Percentiles rank a stretch among this genome's conserved stretches.
Evolutionary conservation across 2,329 filamentous ascomycete genomes (phyloP).

Genomic region (Fusarium sp.): DNA sequence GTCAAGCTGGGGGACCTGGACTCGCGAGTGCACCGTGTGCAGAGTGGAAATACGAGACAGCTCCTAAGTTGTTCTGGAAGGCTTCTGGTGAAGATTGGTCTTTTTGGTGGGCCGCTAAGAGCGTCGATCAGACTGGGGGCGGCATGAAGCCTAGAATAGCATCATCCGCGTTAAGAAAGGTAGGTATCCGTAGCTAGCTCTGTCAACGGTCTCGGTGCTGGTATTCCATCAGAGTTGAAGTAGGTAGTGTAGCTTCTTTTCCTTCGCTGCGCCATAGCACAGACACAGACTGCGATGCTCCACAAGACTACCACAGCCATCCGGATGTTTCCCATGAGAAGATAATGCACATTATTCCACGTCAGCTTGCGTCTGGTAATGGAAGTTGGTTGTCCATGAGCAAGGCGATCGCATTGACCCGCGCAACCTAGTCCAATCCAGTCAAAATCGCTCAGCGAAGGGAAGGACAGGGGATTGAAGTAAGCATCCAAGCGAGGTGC

Average conservation of each 20-base stretch:
- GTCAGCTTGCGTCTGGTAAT: constrained; percentile 1
- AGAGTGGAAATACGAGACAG: constrained; percentile 19
- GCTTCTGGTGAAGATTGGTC: constrained; percentile 31
- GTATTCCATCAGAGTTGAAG: constrained; percentile 1
- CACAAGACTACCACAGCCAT: constrained; percentile 10
- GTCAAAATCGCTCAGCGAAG: background rate
- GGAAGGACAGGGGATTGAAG: background rate
- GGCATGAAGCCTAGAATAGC: constrained; percentile 14
- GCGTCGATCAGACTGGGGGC: constrained; percentile 13
- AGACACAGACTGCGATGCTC: constrained; percentile 17
- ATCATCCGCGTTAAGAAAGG: background rate
- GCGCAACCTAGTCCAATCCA: background rate
- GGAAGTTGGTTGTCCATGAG: background rate
- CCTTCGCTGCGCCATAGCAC: constrained; percentile 28
- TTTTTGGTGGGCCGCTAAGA: constrained; percentile 15
- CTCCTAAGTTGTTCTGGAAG: constrained; percentile 38
- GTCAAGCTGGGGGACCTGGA: background rate
- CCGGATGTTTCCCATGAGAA: constrained; percentile 4
- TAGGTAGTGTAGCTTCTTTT: background rate
- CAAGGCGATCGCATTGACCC: constrained; percentile 3
- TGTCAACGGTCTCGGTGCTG: constrained; percentile 10
- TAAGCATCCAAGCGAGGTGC: constrained; percentile 19
- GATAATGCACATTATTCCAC: constrained; percentile 17
- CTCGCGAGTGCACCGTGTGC: background rate
- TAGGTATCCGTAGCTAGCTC: background rate